phyloP scores from a whole-genome alignment of 108 stramenopile species.

The Skeletonema potamos region DNA sequence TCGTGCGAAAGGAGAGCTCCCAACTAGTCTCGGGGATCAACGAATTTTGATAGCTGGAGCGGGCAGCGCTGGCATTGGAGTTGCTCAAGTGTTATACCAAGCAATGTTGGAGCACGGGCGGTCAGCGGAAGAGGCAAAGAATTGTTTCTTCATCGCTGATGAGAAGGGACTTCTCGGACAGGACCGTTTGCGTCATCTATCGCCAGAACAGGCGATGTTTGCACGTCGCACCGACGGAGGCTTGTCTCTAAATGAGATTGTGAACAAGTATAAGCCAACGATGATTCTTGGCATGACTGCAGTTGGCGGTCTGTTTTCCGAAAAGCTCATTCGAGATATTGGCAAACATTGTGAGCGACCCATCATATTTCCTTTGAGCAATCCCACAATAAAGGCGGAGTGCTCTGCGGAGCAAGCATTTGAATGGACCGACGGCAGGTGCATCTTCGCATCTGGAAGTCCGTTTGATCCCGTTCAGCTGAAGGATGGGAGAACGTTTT shows the following conservation, averaged over 20 bases:
- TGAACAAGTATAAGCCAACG: conserved; percentile 88
- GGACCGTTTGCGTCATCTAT: conserved; percentile 59
- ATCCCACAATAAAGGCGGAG: conserved; percentile 96
- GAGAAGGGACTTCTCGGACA: conserved; percentile 73
- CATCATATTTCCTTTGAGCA: conserved; percentile 96
- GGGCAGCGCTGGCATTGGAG: conserved; percentile 93
- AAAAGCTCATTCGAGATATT: conserved; percentile 75
- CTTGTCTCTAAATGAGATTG: conserved; percentile 60
- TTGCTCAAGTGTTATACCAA: conserved; percentile 80
- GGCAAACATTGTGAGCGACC: conserved; percentile 74
- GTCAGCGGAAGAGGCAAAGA: conserved; percentile 69
- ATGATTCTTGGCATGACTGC: conserved; percentile 93
- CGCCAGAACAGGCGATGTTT: conserved; percentile 69
- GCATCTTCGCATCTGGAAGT: conserved; percentile 94
- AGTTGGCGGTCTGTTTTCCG: conserved; percentile 82
- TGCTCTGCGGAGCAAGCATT: conserved; percentile 97
- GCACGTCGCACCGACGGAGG: conserved; percentile 71
- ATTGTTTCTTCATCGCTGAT: conserved; percentile 86
- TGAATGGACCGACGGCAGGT: conserved; percentile 92
- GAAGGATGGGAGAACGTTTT: conserved; percentile 63
- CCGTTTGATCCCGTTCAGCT: conserved; percentile 93
- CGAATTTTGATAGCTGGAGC: conserved; percentile 91
- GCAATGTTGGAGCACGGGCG: conserved; percentile 89
- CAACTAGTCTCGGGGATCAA: conserved; percentile 80
- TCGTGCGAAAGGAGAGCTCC: conserved; percentile 71